These are phyloP conservation scores for Pichia sp. DNA, from an alignment of 1,139 yeast genomes.

Conservation along the genomic window DNA sequence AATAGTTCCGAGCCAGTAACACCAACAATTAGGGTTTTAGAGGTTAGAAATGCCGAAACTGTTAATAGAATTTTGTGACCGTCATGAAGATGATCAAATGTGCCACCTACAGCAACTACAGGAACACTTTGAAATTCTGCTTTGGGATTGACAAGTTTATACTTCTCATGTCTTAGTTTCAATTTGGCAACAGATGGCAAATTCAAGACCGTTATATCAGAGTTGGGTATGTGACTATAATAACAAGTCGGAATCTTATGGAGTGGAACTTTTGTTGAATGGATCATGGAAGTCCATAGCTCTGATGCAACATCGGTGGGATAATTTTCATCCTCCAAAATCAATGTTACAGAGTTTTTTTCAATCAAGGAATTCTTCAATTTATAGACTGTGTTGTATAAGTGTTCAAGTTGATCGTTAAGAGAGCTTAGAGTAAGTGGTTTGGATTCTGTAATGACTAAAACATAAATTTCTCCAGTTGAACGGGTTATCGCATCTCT, in stretches of 20 bases:
- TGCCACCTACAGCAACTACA: conserved; percentile 76
- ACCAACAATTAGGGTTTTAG: conserved; percentile 59
- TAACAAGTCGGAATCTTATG: conserved; percentile 1
- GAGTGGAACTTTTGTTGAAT: conserved; percentile 1
- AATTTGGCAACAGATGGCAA: neutral
- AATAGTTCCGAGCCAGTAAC: conserved; percentile 75
- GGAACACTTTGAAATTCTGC: conserved; percentile 3
- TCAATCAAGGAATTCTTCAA: neutral
- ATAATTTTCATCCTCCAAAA: conserved; percentile 5
- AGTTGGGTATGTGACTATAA: conserved; percentile 1
- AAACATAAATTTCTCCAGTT: too few relatives aligned
- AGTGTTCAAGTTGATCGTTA: conserved; percentile 4
- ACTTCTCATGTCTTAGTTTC: neutral
- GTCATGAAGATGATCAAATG: conserved; percentile 93
- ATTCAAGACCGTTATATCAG: too few relatives aligned
- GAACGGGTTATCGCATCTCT: neutral
- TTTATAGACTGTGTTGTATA: conserved; percentile 4
- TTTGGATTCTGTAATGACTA: neutral
- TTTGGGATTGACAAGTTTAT: conserved; percentile 3
- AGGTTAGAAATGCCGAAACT: conserved; percentile 58
- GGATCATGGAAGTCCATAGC: conserved; percentile 3
- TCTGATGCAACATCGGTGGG: conserved; percentile 1
- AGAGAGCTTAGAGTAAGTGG: conserved; percentile 2
- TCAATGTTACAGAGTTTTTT: neutral
- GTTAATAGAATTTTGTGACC: conserved; percentile 88